Evolutionary conservation across 2,329 filamentous ascomycete species (phyloP).

Genomic region (Myrmaecium sp.): DNA sequence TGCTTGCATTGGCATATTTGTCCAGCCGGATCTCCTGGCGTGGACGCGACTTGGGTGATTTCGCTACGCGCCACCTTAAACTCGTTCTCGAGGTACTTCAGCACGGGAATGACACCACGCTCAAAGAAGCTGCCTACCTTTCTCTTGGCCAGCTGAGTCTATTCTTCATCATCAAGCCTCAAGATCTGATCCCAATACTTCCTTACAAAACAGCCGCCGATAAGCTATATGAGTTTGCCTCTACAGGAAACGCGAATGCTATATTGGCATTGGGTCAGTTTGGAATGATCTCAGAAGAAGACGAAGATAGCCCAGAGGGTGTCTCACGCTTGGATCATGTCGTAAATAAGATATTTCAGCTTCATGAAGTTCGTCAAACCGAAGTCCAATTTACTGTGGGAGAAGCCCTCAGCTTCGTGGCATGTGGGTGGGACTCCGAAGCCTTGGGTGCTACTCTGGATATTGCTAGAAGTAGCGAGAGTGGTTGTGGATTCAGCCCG

Average conservation of each 20-base stretch:
- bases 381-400: conserved; percentile 86
- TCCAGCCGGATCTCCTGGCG: conserved; percentile 41
- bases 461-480: no score
- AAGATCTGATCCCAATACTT: conserved; percentile 11
- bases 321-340: conserved; percentile 35
- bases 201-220: conserved; percentile 36
- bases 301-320: conserved; percentile 15
- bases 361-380: conserved; percentile 71
- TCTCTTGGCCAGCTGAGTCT: conserved; percentile 46
- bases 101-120: conserved; percentile 34
- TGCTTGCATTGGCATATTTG: conserved; percentile 41
- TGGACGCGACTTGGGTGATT: conserved; percentile 10
- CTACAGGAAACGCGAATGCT: conserved; percentile 65
- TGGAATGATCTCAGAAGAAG: conserved; percentile 40
- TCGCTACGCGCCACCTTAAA: conserved; percentile 22
- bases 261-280: conserved; percentile 68
- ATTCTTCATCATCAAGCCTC: conserved; percentile 35
- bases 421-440: conserved; percentile 69
- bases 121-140: conserved; percentile 39
- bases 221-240: conserved; percentile 50
- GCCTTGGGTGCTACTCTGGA: conserved; percentile 61
- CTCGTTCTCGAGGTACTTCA: conserved; percentile 35
- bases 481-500: no score
- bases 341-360: conserved; percentile 49
- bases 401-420: conserved; percentile 65